Conservation (phyloP, 805 yeast species). For the Tetrapisispora phaffii region DNA sequence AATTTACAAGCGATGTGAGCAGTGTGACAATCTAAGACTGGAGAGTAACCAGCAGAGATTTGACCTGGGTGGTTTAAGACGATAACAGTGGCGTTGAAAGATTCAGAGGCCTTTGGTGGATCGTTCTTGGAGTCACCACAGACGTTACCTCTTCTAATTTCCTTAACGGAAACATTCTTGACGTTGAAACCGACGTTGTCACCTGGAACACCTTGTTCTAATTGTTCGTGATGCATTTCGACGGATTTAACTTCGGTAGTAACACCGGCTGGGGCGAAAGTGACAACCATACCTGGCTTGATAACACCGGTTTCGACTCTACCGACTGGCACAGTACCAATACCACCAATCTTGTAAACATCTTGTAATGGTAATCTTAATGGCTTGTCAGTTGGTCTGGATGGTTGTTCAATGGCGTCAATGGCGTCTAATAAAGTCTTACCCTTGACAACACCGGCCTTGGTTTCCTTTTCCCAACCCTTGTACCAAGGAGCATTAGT, state of each 20-base stretch:
- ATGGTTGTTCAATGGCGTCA: constrained; percentile 72
- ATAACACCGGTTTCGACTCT: constrained; percentile 89
- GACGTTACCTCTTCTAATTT: constrained; percentile 88
- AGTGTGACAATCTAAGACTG: constrained; percentile 84
- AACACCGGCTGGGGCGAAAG: constrained; percentile 86
- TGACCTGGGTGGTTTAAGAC: constrained; percentile 91
- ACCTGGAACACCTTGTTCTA: constrained; percentile 77
- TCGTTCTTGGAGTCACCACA: constrained; percentile 85
- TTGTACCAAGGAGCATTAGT: constrained; percentile 80
- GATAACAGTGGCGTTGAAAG: constrained; percentile 80
- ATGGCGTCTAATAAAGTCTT: constrained; percentile 79
- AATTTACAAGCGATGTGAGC: constrained; percentile 89
- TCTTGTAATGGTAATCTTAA: constrained; percentile 85
- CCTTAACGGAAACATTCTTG: constrained; percentile 83
- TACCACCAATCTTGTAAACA: constrained; percentile 89
- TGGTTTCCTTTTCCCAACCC: constrained; percentile 32
- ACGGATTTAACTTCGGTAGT: constrained; percentile 86
- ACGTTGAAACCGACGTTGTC: constrained; percentile 88
- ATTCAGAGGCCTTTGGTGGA: constrained; percentile 70
- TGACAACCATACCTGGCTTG: constrained; percentile 84
- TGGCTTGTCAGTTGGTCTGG: constrained; percentile 77
- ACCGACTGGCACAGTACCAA: constrained; percentile 89
- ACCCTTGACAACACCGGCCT: constrained; percentile 61
- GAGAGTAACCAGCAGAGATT: constrained; percentile 82
- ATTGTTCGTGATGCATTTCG: constrained; percentile 79